phyloP scores from a whole-genome alignment of 768 basidiomycete species.

The Cubamyces sp. region DNA sequence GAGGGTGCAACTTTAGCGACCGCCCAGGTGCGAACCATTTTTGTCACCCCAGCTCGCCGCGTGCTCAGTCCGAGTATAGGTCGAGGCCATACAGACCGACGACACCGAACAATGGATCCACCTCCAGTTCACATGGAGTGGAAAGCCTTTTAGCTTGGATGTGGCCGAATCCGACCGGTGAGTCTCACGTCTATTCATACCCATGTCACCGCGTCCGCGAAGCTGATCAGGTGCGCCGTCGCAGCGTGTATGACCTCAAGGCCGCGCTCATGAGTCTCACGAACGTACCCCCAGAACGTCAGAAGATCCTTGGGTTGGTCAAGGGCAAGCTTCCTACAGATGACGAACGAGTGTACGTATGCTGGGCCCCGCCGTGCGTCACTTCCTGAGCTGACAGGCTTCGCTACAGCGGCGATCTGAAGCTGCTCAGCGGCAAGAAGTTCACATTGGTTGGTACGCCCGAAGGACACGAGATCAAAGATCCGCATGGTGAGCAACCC shows the following conservation, averaged over 20 bases:
- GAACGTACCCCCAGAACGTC: slow-evolving; percentile 78
- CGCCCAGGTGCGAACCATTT: slow-evolving; percentile 5
- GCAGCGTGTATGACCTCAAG: slow-evolving; percentile 83
- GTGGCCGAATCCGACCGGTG: slow-evolving; percentile 83
- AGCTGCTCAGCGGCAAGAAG: slow-evolving; percentile 63
- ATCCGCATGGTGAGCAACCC: slow-evolving; percentile 56
- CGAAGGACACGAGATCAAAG: slow-evolving; percentile 83
- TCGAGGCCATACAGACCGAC: not conserved
- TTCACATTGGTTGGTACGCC: slow-evolving; percentile 89
- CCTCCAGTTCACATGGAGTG: slow-evolving; percentile 74
- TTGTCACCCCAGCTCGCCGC: not conserved
- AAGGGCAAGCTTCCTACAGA: slow-evolving; percentile 84
- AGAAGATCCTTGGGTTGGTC: slow-evolving; percentile 86
- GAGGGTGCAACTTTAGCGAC: not conserved
- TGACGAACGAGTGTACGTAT: slow-evolving; percentile 60
- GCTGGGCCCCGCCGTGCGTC: not conserved
- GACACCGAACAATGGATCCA: slow-evolving; percentile 52
- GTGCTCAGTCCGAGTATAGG: not conserved
- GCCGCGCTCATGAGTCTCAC: slow-evolving; percentile 67
- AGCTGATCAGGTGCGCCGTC: not conserved
- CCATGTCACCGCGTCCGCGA: not conserved
- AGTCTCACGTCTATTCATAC: slow-evolving; percentile 3
- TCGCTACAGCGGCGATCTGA: slow-evolving; percentile 55
- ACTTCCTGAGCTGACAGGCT: not conserved
- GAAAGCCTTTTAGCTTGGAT: slow-evolving; percentile 64